Percentiles rank a stretch among this genome's conserved stretches.
Evolutionary conservation across 2,329 filamentous ascomycete genomes (phyloP).

Genomic region (Botrytis sinoallii): DNA sequence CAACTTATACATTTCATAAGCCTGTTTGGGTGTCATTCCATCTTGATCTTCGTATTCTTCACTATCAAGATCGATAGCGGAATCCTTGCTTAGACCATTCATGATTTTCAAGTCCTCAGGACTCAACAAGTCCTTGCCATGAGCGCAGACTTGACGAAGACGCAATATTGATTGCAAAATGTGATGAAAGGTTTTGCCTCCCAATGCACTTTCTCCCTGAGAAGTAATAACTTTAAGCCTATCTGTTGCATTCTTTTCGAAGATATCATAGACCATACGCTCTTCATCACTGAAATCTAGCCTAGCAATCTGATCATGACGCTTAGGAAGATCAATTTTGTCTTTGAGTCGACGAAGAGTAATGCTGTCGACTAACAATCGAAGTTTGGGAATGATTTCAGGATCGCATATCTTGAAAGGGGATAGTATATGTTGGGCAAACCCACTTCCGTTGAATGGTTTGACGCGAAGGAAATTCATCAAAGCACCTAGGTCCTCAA

Average conservation of each 20-base stretch:
- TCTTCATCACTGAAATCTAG: conserved; percentile 77
- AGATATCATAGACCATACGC: conserved; percentile 75
- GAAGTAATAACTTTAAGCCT: conserved; percentile 73
- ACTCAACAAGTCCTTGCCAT: conserved; percentile 86
- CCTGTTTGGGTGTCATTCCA: conserved; percentile 64
- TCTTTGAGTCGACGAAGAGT: conserved; percentile 90
- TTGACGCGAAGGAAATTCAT: conserved; percentile 80
- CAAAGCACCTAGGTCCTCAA: conserved; percentile 85
- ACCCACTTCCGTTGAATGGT: conserved; percentile 79
- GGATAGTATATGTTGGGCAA: conserved; percentile 74
- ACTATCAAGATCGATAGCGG: conserved; percentile 85
- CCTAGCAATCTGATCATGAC: conserved; percentile 68
- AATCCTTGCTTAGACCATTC: conserved; percentile 76
- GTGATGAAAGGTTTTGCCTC: conserved; percentile 87
- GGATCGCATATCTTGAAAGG: conserved; percentile 87
- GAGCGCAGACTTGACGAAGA: conserved; percentile 85
- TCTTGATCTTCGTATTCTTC: conserved; percentile 55
- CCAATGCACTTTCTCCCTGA: conserved; percentile 62
- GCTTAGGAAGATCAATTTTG: conserved; percentile 75
- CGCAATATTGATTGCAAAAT: conserved; percentile 89
- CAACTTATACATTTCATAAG: conserved; percentile 80
- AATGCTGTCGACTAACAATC: conserved; percentile 89
- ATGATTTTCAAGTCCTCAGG: conserved; percentile 78
- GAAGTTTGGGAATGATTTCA: conserved; percentile 78
- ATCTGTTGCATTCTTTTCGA: conserved; percentile 75